Conservation (phyloP, 2,329 filamentous ascomycete species). For the Hortaea sp. region DNA sequence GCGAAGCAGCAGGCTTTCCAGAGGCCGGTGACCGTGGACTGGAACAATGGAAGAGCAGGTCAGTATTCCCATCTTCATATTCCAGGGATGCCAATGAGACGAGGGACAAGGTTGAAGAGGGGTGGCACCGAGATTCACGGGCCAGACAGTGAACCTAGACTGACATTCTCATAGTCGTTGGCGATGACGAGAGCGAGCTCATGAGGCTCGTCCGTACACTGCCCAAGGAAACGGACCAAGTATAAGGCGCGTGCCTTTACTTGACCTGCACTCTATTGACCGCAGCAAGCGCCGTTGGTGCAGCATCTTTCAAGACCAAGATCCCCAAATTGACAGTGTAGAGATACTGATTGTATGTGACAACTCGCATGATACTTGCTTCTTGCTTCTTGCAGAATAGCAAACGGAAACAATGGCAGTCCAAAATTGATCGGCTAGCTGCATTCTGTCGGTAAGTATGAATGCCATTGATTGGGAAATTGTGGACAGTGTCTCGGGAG, state of each 20-base stretch:
- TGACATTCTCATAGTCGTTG: conserved; percentile 42
- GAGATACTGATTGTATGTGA: not conserved
- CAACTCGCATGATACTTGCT: too few relatives aligned
- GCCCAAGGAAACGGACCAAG: conserved; percentile 29
- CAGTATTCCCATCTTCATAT: conserved; percentile 15
- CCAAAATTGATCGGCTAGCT: not conserved
- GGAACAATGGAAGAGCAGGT: conserved; percentile 79
- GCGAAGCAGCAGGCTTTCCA: conserved; percentile 59
- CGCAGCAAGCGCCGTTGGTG: too few relatives aligned
- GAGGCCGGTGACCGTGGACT: conserved; percentile 79
- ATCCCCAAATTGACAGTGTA: not conserved
- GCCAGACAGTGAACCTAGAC: not conserved
- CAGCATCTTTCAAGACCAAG: too few relatives aligned
- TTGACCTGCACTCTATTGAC: too few relatives aligned
- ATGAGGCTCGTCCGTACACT: conserved; percentile 61
- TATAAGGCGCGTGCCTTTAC: not conserved
- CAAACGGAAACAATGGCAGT: not conserved
- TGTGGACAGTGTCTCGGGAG: not conserved
- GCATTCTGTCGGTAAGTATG: not conserved
- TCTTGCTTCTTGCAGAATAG: not conserved
- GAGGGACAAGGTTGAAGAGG: not conserved
- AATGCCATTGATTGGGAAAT: not conserved
- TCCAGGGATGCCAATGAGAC: too few relatives aligned
- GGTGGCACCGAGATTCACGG: too few relatives aligned
- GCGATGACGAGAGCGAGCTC: conserved; percentile 81